Evolutionary conservation across 139 green algal species (phyloP).

Genomic region (Nannochloris sp.): DNA sequence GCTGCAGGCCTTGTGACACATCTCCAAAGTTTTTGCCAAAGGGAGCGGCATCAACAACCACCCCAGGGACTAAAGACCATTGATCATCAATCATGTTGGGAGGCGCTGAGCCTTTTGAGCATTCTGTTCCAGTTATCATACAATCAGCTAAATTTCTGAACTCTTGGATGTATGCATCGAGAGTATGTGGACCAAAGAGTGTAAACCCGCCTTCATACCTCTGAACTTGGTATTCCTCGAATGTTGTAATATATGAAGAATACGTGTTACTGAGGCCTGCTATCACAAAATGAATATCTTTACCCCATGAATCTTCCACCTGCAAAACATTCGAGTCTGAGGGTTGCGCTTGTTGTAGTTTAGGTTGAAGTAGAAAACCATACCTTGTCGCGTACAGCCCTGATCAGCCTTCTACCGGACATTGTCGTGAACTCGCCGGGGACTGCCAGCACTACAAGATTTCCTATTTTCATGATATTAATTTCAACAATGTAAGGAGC

Average conservation of each 20-base stretch:
- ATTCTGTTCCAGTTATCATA: conserved; percentile 37
- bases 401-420: conserved; percentile 54
- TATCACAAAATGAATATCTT: conserved; percentile 46
- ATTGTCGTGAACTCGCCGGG: conserved; percentile 80
- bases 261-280: conserved; percentile 74
- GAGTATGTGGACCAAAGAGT: conserved; percentile 71
- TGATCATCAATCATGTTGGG: conserved; percentile 52
- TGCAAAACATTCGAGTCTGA: conserved; percentile 10
- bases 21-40: conserved; percentile 48
- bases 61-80: conserved; percentile 56
- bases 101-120: conserved; percentile 24
- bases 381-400: conserved; percentile 39
- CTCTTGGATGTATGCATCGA: conserved; percentile 84
- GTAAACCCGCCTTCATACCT: conserved; percentile 80
- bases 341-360: neutral
- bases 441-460: conserved; percentile 49
- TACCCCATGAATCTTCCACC: conserved; percentile 21
- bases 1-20: conserved; percentile 32
- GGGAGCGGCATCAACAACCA: conserved; percentile 58
- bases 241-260: conserved; percentile 70
- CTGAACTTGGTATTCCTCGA: conserved; percentile 74
- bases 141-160: conserved; percentile 48
- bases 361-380: neutral
- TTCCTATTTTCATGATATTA: conserved; percentile 39
- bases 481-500: conserved; percentile 44